Evolutionary conservation across 2,329 filamentous ascomycete species (phyloP), one percentile per base, ranked within the genome.

Genomic region (Colletotrichum abscissum): DNA sequence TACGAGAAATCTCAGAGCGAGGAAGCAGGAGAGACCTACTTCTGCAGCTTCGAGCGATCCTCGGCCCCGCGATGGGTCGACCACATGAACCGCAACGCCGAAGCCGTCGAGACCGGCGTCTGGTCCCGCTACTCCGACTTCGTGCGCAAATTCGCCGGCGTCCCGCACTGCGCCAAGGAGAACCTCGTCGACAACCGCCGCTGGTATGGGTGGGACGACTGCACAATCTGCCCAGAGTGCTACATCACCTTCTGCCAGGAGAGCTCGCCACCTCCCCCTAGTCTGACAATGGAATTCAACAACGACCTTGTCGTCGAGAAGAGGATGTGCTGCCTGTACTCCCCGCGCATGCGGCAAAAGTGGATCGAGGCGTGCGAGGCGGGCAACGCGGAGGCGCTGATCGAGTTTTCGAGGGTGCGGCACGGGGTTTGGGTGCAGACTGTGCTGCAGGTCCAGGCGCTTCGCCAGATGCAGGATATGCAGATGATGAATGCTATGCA

Each of bases 91-190:
- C 77, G 78, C 26, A 78, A 80, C 14, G 74, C 74, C 4, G 77
- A 84, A 46, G 78, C 80, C 1, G 4, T 81, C 1, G 81, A 84
- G 42, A 77, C 78, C 3, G 78, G 81, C 3, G 77, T 82, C 4
- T 81, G 83, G 63, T 76, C 76, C 52, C 73, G 77, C 42, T 82
- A 78, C 65, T 49, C 71, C 1, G 77, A 78, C 64, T 78, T 76
- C n/a, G 75, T 82, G 3, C 76, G 63, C 19, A 79, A 76, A 30
- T 83, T 60, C 26, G 60, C 65, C 8, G 68, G 65, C 2, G 24
- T 76, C n/a, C 74, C 74, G 14, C 24, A 33, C 1, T 76, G 75
- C 56, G 56, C 59, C 0, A 55, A 46, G 6, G 68, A 68, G 6
- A 59, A 71, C 0, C 7, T 60, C 35, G 68, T 69, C 9, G 54